Evolutionary conservation across 2,329 filamentous ascomycete species (phyloP), one percentile per base, ranked within the genome.

Genomic region (Bipolaris victoriae): DNA sequence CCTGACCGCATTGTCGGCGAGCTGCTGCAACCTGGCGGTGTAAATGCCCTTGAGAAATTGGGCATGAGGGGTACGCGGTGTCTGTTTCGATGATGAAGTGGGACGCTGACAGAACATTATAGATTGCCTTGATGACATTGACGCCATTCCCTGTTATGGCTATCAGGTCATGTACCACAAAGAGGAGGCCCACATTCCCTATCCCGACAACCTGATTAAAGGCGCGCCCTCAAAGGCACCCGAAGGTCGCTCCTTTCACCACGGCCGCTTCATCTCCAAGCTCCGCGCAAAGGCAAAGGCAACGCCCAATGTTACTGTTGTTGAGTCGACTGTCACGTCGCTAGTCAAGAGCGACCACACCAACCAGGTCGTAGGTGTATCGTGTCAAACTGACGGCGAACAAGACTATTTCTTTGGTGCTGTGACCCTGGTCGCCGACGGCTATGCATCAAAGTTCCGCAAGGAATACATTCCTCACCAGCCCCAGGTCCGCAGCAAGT

Each of bases 1-100:
- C 95, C 95, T 18, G 90, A 98, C 79, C 88, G 95, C 63, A 99
- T 99, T 66, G 92, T 99, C 46, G 95, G 95, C 68, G 95, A 99
- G 80, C 80, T 99, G 63, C 81, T 99, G 68, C 95, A 99, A 78
- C 95, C 95, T 0, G 95, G 95, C 49, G 95, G 95, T 48, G 88
- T 97, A 33, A 82, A 86, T 50, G 90, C 95, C 7, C 82, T 99
- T 69, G 84, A 88, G 71, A 87, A 90, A 73, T 81, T 99, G 48
- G 95, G 95, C 2, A 79, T 99, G 62, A 83, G 82, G 52, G 67
- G 73, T 75, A 33, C 22, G 22, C 18, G 16, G 9, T 15, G 26
- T 3, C 7, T 29, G 11, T 39, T 2, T 16, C 31, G 7, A 16
- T 1, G 6, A 26, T 1, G 44, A 26, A 5, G n/a, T 37, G 20